Percentiles rank a stretch among this genome's conserved stretches.
Evolutionary conservation across 2,329 filamentous ascomycete species (phyloP).

Genomic region (Aspergillus quadricinctus): DNA sequence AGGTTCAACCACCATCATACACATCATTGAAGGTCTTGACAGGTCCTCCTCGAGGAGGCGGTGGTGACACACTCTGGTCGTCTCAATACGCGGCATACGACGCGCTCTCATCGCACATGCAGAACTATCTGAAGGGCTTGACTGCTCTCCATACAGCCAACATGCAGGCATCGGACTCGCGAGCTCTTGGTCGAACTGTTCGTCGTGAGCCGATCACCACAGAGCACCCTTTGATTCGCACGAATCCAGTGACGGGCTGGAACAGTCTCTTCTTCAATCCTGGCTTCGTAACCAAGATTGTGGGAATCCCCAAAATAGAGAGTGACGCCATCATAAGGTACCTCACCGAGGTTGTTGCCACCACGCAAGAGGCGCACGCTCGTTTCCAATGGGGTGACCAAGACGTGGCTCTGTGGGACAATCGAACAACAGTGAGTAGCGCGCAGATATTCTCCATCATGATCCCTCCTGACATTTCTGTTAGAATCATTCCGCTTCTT

Average conservation of each 20-base stretch:
- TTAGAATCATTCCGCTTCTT: constrained; percentile 52
- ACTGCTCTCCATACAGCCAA: constrained; percentile 54
- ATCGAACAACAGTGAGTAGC: constrained; percentile 49
- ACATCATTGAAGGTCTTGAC: constrained; percentile 53
- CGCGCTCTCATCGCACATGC: constrained; percentile 51
- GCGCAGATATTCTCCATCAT: neutral
- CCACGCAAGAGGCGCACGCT: constrained; percentile 64
- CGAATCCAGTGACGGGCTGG: constrained; percentile 60
- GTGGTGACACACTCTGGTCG: constrained; percentile 56
- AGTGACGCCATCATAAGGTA: constrained; percentile 49
- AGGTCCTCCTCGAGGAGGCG: constrained; percentile 52
- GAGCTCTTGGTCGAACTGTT: constrained; percentile 48
- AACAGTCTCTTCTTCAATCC: constrained; percentile 58
- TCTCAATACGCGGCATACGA: constrained; percentile 58
- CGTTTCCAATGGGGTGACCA: constrained; percentile 61
- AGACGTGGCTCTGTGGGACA: constrained; percentile 67
- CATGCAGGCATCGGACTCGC: constrained; percentile 50
- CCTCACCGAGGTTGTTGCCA: constrained; percentile 52
- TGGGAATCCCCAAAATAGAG: constrained; percentile 56
- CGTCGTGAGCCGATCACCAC: constrained; percentile 51
- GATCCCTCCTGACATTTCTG: neutral
- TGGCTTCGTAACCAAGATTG: constrained; percentile 54
- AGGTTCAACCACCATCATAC: constrained; percentile 55
- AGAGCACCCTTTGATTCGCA: constrained; percentile 55
- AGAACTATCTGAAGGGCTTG: constrained; percentile 55